Base-by-base conservation (phyloP, 2,329 filamentous ascomycete genomes). In the Fusarium continuum region DNA sequence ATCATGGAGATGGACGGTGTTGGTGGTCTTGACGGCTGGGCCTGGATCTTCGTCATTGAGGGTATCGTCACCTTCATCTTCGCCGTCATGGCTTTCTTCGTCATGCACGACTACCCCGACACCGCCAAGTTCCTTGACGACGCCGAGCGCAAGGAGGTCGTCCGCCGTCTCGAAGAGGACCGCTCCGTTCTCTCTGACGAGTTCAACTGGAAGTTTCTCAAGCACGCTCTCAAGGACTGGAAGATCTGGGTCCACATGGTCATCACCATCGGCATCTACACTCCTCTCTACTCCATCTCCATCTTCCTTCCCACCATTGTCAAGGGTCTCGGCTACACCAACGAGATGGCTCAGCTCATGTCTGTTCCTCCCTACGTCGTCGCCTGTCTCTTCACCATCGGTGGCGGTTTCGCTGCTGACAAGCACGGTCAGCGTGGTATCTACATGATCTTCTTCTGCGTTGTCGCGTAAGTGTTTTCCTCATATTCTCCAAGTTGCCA, bases 41-140 rank as follows among this genome's bases (percentile, higher is more conserved):
- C 85, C 2, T 93, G 90, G 91, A 92, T 94, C 46, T 94, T 94
- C 73, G 90, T 93, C 55, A 77, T 92, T 4, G 88, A 91, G 72
- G 84, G 84, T 25, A 55, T 83, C 17, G 67, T 79, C 19, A 84
- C 82, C 6, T 72, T 85, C 5, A 2, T 80, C 26, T 76, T 83
- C 35, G 73, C 82, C 34, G 60, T 81, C 31, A 67, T 71, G 34
- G 80, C 79, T 32, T 82, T 80, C 67, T 84, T 80, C 72, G 75
- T 79, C 39, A 84, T 89, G 69, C 77, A 84, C 58, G 87, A 90
- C 71, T 89, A 86, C 68, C 86, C 87, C 5, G 76, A 74, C 13
- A 79, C 73, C 11, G 81, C 82, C 43, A 79, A 75, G 58, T 86
- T 86, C 67, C 78, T 86, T 9, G 76, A 71, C 8, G 52, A 72